A percentile compares a stretch with the other conserved stretches of the same genome.
These are phyloP conservation scores for Coemansia sp. DNA, from an alignment of 192 early-diverging fungal genomes.

Conservation along the genomic window DNA sequence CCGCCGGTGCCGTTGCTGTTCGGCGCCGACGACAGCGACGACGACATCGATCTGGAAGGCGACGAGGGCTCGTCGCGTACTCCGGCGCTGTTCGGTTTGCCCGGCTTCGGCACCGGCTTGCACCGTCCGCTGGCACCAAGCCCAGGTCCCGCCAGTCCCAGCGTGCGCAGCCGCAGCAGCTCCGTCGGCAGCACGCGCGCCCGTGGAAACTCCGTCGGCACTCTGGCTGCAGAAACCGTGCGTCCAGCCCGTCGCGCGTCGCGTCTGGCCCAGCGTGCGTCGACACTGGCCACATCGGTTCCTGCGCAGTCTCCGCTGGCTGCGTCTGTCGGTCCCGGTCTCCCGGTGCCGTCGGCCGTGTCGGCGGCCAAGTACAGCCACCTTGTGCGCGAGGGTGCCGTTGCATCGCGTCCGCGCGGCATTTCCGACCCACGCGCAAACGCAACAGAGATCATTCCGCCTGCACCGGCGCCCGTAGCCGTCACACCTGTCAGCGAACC, in stretches of 20 bases:
- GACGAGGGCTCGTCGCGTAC: constrained; percentile 60
- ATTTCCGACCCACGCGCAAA: constrained; percentile 35
- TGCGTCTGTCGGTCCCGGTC: background rate
- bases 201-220: background rate
- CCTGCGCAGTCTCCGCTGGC: constrained; percentile 20
- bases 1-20: constrained; percentile 55
- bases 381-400: constrained; percentile 15
- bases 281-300: constrained; percentile 21
- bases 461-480: background rate
- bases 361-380: constrained; percentile 20
- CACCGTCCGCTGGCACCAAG: background rate
- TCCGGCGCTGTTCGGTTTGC: constrained; percentile 32
- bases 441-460: background rate
- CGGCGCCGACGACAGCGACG: constrained; percentile 61
- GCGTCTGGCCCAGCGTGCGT: constrained; percentile 9
- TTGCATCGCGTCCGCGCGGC: constrained; percentile 24
- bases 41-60: constrained; percentile 66
- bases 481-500: background rate
- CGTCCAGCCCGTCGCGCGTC: background rate
- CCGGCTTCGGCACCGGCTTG: constrained; percentile 7
- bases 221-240: background rate
- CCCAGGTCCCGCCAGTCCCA: constrained; percentile 17
- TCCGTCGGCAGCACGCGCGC: constrained; percentile 8
- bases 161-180: constrained; percentile 11
- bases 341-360: constrained; percentile 15